Evolutionary conservation across 2,329 filamentous ascomycete genomes (phyloP).

Genomic region (Aureobasidium sp.): DNA sequence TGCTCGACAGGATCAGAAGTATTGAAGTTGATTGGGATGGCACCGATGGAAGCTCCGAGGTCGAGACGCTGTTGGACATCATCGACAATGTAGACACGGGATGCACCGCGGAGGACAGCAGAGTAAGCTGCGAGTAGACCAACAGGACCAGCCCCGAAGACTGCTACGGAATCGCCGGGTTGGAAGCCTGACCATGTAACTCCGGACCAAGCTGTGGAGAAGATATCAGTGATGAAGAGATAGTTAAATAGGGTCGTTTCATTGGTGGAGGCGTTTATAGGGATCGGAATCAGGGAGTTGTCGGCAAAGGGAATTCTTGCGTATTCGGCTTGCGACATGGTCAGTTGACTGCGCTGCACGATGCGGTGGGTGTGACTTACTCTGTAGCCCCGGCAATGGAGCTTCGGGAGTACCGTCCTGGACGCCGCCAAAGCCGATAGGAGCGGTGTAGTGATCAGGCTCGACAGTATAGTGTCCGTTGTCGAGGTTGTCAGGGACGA

Average conservation of each 20-base stretch:
- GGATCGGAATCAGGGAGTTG: not conserved
- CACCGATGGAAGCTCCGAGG: constrained; percentile 17
- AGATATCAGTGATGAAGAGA: constrained; percentile 32
- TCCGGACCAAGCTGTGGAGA: constrained; percentile 35
- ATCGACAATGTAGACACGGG: constrained; percentile 20
- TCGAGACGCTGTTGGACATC: constrained; percentile 17
- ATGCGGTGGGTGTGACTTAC: not conserved
- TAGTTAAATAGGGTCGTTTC: constrained; percentile 20
- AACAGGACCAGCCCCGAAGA: constrained; percentile 20
- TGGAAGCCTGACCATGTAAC: constrained; percentile 33
- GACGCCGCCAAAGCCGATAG: not conserved
- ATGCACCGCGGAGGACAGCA: constrained; percentile 19
- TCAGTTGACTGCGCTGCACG: not conserved
- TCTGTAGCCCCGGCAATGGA: not conserved
- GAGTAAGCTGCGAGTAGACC: constrained; percentile 20
- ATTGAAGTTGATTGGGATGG: constrained; percentile 19
- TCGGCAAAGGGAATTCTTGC: constrained; percentile 10
- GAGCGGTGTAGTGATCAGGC: not conserved
- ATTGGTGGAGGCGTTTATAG: not conserved
- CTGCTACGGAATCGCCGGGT: constrained; percentile 26
- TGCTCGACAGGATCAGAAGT: constrained; percentile 18
- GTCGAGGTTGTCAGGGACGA: constrained; percentile 13
- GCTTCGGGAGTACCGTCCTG: not conserved
- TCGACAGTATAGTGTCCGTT: not conserved
- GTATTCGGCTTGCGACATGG: constrained; percentile 8